Base-by-base conservation (phyloP, 2,329 filamentous ascomycete genomes). In the Thielaviopsis cerberus region DNA sequence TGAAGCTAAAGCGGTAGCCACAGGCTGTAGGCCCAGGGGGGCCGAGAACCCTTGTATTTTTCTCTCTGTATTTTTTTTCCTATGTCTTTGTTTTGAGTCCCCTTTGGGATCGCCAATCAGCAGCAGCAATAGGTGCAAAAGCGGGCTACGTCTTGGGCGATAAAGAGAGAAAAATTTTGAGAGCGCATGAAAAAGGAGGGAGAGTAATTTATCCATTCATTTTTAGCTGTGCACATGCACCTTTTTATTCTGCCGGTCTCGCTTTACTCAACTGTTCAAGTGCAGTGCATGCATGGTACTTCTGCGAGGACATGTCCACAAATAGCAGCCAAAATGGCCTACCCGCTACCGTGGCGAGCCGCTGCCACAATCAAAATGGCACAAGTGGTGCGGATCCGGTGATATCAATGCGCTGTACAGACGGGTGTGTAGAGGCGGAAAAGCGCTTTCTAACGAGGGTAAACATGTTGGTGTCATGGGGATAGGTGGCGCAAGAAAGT, bases 381-480 rank as follows among this genome's bases (percentile, higher is more conserved):
- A 22, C n/a, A 48, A 6, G n/a, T 48, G 41, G n/a, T n/a, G n/a
- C 22, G 11, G 22, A 48, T 48, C n/a, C 17, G 3, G n/a, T 4
- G 41, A 22, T 48, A 48, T 48, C 5, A 22, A 48, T 7, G n/a
- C n/a, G 41, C n/a, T 48, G n/a, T 48, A 22, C 41, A 22, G 15
- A 34, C 27, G n/a, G 25, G 11, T n/a, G 20, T 50, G 41, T 25
- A n/a, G 45, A 11, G 13, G 17, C 17, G 15, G 45, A 41, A 55
- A 54, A 51, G 56, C 53, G 56, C 56, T 61, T 34, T 57, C 57
- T 34, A 56, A 56, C 11, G 51, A 61, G 53, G 11, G 53, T 45
- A 61, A 56, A 61, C 1, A 61, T 50, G 59, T 30, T n/a, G 22
- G 13, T n/a, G 23, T 53, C 17, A 22, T 4, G 23, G 2, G 24